phyloP scores from a whole-genome alignment of 352 stramenopile genomes.

The Phytopythium delawarense region DNA sequence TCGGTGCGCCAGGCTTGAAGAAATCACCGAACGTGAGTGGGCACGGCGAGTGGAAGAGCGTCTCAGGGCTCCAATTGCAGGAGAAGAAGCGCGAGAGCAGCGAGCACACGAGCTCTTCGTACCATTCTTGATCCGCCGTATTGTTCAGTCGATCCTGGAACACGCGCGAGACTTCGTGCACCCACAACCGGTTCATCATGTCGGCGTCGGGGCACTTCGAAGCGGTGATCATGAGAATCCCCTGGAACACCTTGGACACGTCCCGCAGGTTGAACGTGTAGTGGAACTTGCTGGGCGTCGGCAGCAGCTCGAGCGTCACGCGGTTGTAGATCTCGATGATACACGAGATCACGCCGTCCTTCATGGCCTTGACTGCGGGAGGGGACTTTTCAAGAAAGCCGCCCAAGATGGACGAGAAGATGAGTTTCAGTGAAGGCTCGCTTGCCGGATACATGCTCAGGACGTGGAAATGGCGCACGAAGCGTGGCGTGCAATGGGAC shows the following conservation, averaged over 20 bases:
- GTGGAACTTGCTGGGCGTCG: constrained; percentile 92
- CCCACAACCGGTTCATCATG: constrained; percentile 88
- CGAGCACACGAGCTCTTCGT: constrained; percentile 84
- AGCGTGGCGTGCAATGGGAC: constrained; percentile 87
- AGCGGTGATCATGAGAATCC: constrained; percentile 91
- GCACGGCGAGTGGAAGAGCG: constrained; percentile 83
- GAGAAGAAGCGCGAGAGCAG: constrained; percentile 76
- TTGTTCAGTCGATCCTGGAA: constrained; percentile 94
- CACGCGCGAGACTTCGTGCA: constrained; percentile 90
- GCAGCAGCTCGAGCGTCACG: constrained; percentile 89
- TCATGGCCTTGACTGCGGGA: constrained; percentile 73
- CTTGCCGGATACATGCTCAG: constrained; percentile 91
- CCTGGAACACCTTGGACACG: constrained; percentile 95
- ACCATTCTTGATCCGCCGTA: constrained; percentile 85
- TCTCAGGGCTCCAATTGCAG: constrained; percentile 72
- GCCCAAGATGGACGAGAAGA: constrained; percentile 92
- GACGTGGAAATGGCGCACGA: constrained; percentile 95
- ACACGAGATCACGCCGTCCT: constrained; percentile 78
- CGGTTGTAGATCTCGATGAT: constrained; percentile 94
- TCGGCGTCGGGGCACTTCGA: constrained; percentile 77
- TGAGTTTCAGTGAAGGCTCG: constrained; percentile 87
- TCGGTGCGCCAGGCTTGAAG: constrained; percentile 73
- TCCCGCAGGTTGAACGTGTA: constrained; percentile 97
- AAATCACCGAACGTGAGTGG: constrained; percentile 93
- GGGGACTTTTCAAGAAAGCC: constrained; percentile 91